phyloP scores from a whole-genome alignment of 495 filamentous ascomycete species.

The Collariella sp. region DNA sequence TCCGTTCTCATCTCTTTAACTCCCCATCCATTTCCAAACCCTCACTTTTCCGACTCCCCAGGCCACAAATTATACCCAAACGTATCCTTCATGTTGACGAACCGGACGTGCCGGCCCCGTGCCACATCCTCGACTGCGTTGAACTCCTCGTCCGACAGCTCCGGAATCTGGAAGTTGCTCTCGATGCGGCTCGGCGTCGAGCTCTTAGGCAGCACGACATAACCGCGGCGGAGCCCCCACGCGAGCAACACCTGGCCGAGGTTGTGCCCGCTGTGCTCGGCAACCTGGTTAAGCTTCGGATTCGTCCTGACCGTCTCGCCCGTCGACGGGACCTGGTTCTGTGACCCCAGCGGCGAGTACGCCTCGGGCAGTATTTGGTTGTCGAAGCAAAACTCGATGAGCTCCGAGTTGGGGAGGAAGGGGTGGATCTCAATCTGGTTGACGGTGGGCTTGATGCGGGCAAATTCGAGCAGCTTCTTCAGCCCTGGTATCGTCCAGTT shows the following conservation, averaged over 20 bases:
- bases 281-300: constrained; percentile 33
- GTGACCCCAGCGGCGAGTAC: constrained; percentile 53
- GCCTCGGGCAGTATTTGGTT: constrained; percentile 57
- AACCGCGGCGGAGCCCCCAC: constrained; percentile 37
- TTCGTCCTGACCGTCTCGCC: constrained; percentile 39
- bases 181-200: constrained; percentile 57
- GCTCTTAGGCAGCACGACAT: constrained; percentile 45
- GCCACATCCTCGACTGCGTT: constrained; percentile 35
- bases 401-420: constrained; percentile 44
- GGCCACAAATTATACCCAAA: constrained; percentile 47
- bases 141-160: constrained; percentile 35
- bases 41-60: constrained; percentile 24
- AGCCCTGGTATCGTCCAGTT: constrained; percentile 42
- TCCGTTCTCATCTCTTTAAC: too few species aligned
- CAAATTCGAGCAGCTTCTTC: constrained; percentile 31
- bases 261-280: constrained; percentile 31
- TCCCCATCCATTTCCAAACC: too few species aligned
- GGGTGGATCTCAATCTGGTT: constrained; percentile 49
- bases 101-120: constrained; percentile 49
- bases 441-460: constrained; percentile 37
- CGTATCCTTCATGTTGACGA: constrained; percentile 74
- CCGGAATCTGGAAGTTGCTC: constrained; percentile 43
- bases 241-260: constrained; percentile 43
- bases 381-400: constrained; percentile 48
- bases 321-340: constrained; percentile 48